Base-by-base conservation (phyloP, 2,329 filamentous ascomycete genomes). In the Penicillium sp. region DNA sequence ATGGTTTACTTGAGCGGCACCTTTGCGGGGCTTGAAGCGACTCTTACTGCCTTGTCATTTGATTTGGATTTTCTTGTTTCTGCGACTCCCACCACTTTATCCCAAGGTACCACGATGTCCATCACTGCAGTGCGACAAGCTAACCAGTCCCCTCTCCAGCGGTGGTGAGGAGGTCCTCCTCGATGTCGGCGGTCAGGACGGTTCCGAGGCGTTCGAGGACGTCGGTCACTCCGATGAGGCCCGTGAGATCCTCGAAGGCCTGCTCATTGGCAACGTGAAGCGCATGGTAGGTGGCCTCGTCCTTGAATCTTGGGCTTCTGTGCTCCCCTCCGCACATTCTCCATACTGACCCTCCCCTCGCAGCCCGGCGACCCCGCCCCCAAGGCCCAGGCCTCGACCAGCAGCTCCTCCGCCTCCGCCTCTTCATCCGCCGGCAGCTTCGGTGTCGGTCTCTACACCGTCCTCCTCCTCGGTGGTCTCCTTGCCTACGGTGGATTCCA, bases 191-290 rank as follows among this genome's bases (percentile, higher is more conserved):
- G 93, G 93, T 61, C 90, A 95, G 76, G 93, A 98, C 73, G 86
- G 88, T 65, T 95, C 91, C 63, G 93, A 97, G 76, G 91, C 93
- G 53, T 98, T 98, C 70, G 93, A 98, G 78, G 93, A 98, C 74
- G 93, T 98, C 66, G 93, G 93, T 67, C 93, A 98, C 85, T 94
- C 88, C 65, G 93, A 98, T 73, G 93, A 98, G 79, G 93, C 93
- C 59, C 86, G 93, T 59, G 91, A 97, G 77, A 91, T 95, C 59
- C 83, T 98, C 49, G 83, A 86, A 29, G 81, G 82, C 65, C 76
- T 95, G 57, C 73, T 83, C 45, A 79, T 93, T 58, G 90, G 88
- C 57, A 78, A 68, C 34, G 73, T 96, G 70, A 94, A 95, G 83
- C 82, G 88, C 71, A 69, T 81, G 78, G 88, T 94, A 80, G 64